Conservation (phyloP, 805 yeast genomes). For the Zygosaccharomyces gambellarensis region DNA sequence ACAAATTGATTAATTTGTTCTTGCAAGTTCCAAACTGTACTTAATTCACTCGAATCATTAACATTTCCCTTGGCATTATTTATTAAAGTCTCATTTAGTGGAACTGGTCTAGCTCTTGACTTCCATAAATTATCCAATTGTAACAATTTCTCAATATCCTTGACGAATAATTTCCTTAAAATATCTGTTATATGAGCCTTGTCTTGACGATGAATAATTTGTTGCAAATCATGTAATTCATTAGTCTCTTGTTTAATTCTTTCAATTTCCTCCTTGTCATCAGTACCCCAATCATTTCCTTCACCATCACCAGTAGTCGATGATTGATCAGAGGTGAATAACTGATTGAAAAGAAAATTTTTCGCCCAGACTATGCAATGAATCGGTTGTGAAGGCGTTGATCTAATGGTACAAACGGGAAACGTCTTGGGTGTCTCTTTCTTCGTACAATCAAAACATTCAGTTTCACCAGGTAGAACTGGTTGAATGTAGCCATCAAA, state of each 20-base stretch:
- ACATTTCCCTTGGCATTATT: conserved; percentile 10
- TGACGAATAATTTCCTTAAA: conserved; percentile 54
- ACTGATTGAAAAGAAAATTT: conserved; percentile 75
- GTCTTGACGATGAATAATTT: conserved; percentile 34
- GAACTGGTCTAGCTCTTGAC: conserved; percentile 60
- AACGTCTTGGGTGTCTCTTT: conserved; percentile 85
- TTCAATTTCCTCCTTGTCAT: conserved; percentile 59
- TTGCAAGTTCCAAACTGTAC: conserved; percentile 52
- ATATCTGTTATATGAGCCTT: conserved; percentile 40
- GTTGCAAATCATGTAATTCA: conserved; percentile 51
- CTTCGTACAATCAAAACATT: conserved; percentile 88
- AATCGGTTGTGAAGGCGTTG: conserved; percentile 93
- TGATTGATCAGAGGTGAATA: conserved; percentile 55
- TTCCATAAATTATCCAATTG: conserved; percentile 75
- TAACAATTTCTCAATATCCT: conserved; percentile 74
- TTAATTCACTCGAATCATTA: conserved; percentile 26
- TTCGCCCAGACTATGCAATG: conserved; percentile 99
- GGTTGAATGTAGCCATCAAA: conserved; percentile 93
- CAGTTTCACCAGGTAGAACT: conserved; percentile 72
- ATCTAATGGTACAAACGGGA: conserved; percentile 95
- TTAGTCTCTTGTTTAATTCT: conserved; percentile 62
- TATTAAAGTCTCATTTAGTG: conserved; percentile 40
- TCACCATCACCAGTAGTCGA: conserved; percentile 32
- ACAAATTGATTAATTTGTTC: conserved; percentile 62
- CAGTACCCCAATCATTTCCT: conserved; percentile 49